Conservation (phyloP, 331 rosid species). For the Ulmus americana region DNA sequence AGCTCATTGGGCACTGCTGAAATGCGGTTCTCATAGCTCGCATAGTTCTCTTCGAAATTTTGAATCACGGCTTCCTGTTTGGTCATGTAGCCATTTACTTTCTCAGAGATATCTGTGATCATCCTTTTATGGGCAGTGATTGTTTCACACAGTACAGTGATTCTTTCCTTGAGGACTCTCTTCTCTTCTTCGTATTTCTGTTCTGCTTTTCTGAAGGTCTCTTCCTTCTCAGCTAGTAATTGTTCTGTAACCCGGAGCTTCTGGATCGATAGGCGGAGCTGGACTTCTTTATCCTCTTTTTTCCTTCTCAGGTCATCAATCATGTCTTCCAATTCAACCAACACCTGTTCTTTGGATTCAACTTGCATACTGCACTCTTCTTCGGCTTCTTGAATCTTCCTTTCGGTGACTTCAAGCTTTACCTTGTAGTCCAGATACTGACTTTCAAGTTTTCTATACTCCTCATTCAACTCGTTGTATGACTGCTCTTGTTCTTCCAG, state of each 20-base stretch:
- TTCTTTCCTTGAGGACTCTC: slow-evolving; percentile 52
- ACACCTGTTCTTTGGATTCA: slow-evolving; percentile 46
- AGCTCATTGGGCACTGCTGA: slow-evolving; percentile 45
- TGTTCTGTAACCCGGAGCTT: slow-evolving; percentile 95
- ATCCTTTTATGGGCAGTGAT: slow-evolving; percentile 46
- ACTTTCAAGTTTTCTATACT: slow-evolving; percentile 42
- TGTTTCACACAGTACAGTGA: slow-evolving; percentile 38
- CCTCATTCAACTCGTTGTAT: slow-evolving; percentile 48
- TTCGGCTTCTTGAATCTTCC: slow-evolving; percentile 44
- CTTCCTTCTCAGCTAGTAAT: slow-evolving; percentile 68
- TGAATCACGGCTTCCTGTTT: slow-evolving; percentile 43
- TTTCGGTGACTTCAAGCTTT: slow-evolving; percentile 50
- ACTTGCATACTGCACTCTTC: slow-evolving; percentile 31
- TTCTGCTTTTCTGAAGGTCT: slow-evolving; percentile 49
- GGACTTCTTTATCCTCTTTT: slow-evolving; percentile 63
- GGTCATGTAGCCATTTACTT: slow-evolving; percentile 29
- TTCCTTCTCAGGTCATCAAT: slow-evolving; percentile 64
- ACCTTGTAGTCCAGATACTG: slow-evolving; percentile 43
- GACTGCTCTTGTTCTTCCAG: slow-evolving; percentile 54
- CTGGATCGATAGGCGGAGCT: slow-evolving; percentile 95
- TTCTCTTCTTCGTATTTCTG: slow-evolving; percentile 51
- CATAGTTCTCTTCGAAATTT: slow-evolving; percentile 37
- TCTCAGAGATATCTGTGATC: slow-evolving; percentile 31
- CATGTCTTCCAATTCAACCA: slow-evolving; percentile 49
- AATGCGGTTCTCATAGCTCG: slow-evolving; percentile 34